Evolutionary conservation across 768 basidiomycete species (phyloP).

Genomic region (Hygrocybe punicea): DNA sequence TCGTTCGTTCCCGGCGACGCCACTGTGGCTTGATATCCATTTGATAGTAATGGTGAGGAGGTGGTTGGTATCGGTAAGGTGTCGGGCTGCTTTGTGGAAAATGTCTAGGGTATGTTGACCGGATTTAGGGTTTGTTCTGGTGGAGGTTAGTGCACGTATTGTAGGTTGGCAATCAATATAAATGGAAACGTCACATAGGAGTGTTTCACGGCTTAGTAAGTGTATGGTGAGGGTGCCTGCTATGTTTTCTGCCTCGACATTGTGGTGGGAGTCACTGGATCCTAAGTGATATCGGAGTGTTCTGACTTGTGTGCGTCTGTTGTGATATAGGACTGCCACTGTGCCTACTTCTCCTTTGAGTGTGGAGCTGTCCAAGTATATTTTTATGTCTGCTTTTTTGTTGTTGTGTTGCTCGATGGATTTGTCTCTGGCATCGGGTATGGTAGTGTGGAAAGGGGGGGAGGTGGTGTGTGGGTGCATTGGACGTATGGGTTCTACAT

Average conservation of each 20-base stretch:
- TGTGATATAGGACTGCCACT: conserved; percentile 9
- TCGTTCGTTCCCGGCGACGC: conserved; percentile 24
- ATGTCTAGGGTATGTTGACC: background rate
- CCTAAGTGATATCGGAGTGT: conserved; percentile 20
- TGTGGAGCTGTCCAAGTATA: conserved; percentile 10
- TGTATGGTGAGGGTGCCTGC: conserved; percentile 14
- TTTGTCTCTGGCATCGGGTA: background rate
- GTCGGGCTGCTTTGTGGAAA: background rate
- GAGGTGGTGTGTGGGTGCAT: background rate
- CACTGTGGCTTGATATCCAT: conserved; percentile 27
- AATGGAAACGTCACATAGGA: too few relatives aligned
- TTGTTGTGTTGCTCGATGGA: background rate
- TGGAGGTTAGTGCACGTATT: background rate
- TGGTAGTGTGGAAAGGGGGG: background rate
- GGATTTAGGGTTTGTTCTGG: background rate
- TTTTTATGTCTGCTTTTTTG: background rate
- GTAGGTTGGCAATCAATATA: too few relatives aligned
- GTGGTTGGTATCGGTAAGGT: background rate
- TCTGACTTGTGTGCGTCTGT: background rate
- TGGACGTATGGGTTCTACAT: conserved; percentile 3
- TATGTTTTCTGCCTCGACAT: conserved; percentile 30
- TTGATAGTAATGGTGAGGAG: background rate
- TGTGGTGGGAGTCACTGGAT: conserved; percentile 15
- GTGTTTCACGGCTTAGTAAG: too few relatives aligned
- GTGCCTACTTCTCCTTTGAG: conserved; percentile 1